Evolutionary conservation across 2,329 filamentous ascomycete genomes (phyloP).

Genomic region (Aplosporella prunicola): DNA sequence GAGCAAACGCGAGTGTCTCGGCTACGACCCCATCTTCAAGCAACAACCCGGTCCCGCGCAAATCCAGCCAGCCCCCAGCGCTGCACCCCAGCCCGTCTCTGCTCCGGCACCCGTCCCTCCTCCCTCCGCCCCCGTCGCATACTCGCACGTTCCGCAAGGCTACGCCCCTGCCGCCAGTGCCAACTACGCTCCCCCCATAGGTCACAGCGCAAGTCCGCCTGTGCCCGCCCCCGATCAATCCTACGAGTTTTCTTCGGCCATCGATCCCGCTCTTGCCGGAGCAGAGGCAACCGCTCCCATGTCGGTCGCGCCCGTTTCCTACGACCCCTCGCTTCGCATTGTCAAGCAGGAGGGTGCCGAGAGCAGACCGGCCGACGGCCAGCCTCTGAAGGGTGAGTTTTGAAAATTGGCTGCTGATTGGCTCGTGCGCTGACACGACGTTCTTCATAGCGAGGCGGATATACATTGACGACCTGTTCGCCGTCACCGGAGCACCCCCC

Average conservation of each 20-base stretch:
- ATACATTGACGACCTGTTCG: constrained; percentile 64
- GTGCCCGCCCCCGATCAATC: constrained; percentile 25
- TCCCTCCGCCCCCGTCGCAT: constrained; percentile 21
- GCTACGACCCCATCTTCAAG: constrained; percentile 83
- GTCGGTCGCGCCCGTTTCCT: constrained; percentile 12
- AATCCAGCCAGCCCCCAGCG: constrained; percentile 60
- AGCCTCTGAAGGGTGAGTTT: constrained; percentile 22
- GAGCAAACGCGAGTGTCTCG: constrained; percentile 76
- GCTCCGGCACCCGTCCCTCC: constrained; percentile 24
- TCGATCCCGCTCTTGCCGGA: constrained; percentile 58
- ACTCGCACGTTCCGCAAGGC: constrained; percentile 33
- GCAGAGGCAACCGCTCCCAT: constrained; percentile 20
- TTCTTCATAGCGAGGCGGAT: constrained; percentile 24
- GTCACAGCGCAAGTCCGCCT: constrained; percentile 18
- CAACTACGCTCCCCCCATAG: constrained; percentile 24
- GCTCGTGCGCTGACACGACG: background rate
- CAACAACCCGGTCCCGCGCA: constrained; percentile 58
- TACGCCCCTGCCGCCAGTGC: constrained; percentile 37
- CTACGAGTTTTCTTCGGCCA: constrained; percentile 48
- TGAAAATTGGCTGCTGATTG: background rate
- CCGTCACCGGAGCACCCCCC: constrained; percentile 51
- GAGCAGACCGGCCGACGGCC: constrained; percentile 14
- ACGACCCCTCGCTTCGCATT: constrained; percentile 8
- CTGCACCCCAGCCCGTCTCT: constrained; percentile 25
- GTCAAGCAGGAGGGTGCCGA: constrained; percentile 12